phyloP scores from a whole-genome alignment of 139 green algal species.

The Chlamydomonas eustigma region DNA sequence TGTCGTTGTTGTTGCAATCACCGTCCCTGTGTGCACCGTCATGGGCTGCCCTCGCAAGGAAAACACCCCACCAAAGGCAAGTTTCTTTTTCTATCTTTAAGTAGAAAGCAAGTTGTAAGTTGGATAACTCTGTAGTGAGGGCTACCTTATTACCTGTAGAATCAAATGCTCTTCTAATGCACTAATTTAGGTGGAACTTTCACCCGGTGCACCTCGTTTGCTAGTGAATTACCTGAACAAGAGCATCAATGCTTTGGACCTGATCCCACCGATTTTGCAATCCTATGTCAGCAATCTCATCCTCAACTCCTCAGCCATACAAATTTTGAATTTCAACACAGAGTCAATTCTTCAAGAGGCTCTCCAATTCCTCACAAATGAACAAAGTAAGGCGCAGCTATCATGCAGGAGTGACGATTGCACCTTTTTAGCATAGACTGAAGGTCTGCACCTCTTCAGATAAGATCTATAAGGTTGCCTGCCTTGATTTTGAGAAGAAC shows the following conservation, averaged over 20 bases:
- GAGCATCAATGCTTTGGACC: slow-evolving; percentile 7
- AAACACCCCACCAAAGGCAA: too few species aligned
- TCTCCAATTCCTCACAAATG: slow-evolving; percentile 11
- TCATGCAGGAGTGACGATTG: too few species aligned
- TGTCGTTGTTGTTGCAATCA: background rate
- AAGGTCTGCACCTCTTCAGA: too few species aligned
- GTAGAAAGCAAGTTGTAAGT: too few species aligned
- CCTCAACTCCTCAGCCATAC: slow-evolving; percentile 9
- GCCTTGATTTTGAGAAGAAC: too few species aligned
- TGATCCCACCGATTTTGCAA: slow-evolving; percentile 15
- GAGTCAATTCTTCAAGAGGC: slow-evolving; percentile 11
- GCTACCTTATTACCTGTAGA: too few species aligned
- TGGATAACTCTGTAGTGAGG: too few species aligned
- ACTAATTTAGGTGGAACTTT: background rate
- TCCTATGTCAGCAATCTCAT: slow-evolving; percentile 4
- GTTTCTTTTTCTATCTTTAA: too few species aligned
- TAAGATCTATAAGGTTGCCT: too few species aligned
- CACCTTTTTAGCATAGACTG: too few species aligned
- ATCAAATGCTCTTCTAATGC: too few species aligned
- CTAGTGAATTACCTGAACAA: background rate
- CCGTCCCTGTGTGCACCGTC: background rate
- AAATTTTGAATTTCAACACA: slow-evolving; percentile 22
- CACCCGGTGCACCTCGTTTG: background rate
- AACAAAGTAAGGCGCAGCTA: too few species aligned
- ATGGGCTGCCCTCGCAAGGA: background rate